Base-by-base conservation (phyloP, 805 yeast species). In the Suhomyces sp. region DNA sequence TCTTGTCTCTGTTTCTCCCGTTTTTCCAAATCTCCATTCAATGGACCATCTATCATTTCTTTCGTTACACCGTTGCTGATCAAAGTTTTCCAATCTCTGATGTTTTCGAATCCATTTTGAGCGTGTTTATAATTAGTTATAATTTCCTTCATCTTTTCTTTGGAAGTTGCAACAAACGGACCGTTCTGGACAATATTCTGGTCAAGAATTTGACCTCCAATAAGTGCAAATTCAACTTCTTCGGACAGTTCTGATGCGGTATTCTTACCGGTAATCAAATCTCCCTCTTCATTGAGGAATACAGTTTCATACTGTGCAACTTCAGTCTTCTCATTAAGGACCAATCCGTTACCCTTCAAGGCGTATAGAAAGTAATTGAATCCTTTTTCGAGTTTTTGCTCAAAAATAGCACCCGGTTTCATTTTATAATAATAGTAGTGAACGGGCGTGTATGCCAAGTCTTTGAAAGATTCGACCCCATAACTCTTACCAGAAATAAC, bases 171-270 rank as follows among this genome's bases (percentile, higher is more conserved):
- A 17, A 91, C 97, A 64, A 91, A 92, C 12, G 97, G 97, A 17
- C 97, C 97, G 64, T 90, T 86, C 64, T 91, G 97, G 29, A 89
- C 87, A 50, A 87, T 77, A 15, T 83, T 81, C 71, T 90, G 96
- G 58, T 88, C 80, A 52, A 89, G 72, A 20, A 80, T 79, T 64
- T 87, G 69, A 52, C 96, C 96, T 29, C 90, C 94, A 56, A 89
- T 74, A 15, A 90, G 57, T 4, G 86, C 84, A 61, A 90, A 84
- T 58, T 85, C 83, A 2, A 89, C 73, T 33, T 73, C 71, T 2
- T 53, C 54, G 12, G 43, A 9, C 31, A 25, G 27, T 25, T 8
- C 27, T 67, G 43, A 17, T 4, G 8, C 15, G 9, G 35, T 31
- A 7, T 29, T 29, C 35, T 31, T 31, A n/a, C 90, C 92, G 35